phyloP scores from a whole-genome alignment of 2,329 filamentous ascomycete species.

The Cytospora leucostoma region DNA sequence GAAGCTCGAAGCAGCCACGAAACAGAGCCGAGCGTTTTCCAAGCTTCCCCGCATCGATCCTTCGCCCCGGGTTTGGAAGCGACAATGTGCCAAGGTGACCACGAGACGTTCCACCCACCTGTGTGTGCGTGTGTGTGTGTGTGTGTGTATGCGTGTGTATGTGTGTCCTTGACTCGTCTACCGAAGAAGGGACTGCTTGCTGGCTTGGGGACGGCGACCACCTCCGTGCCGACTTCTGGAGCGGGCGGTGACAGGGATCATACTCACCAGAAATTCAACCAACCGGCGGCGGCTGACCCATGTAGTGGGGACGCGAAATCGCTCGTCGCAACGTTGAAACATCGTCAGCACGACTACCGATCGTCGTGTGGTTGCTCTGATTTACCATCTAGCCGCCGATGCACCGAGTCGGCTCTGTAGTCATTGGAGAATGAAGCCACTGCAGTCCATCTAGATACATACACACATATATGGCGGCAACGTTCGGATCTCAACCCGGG shows the following conservation, averaged over 20 bases:
- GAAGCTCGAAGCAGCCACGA: constrained; percentile 15
- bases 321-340: background rate
- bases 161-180: too few relatives aligned
- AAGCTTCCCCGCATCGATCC: constrained; percentile 24
- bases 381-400: background rate
- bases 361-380: background rate
- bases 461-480: constrained; percentile 8
- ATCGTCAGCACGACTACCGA: constrained; percentile 7
- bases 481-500: constrained; percentile 6
- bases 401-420: background rate
- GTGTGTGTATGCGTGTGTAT: too few relatives aligned
- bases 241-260: background rate
- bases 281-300: background rate
- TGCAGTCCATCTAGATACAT: background rate
- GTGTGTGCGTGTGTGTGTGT: background rate
- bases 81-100: constrained; percentile 15
- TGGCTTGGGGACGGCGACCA: background rate
- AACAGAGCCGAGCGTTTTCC: constrained; percentile 18
- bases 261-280: background rate
- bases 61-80: constrained; percentile 22
- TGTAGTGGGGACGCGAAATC: constrained; percentile 11
- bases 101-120: constrained; percentile 1
- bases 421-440: background rate
- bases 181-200: background rate
- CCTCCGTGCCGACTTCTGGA: background rate